Base-by-base conservation (phyloP, 352 stramenopile genomes). In the Phytophthora pini region DNA sequence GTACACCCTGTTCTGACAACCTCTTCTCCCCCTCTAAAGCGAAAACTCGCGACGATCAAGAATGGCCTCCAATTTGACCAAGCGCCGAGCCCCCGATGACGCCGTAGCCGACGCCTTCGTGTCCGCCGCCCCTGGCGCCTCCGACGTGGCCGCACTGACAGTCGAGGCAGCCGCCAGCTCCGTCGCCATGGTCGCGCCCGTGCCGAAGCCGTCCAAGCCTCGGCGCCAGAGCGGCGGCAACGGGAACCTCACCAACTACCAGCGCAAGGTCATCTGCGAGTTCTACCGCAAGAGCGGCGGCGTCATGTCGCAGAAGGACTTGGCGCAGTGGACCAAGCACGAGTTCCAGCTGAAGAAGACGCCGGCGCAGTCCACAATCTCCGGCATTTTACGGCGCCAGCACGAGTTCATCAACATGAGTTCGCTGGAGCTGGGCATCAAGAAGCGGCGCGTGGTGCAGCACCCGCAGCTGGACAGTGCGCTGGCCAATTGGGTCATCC, bases 391-490 rank as follows among this genome's bases (percentile, higher is more conserved):
- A 36, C 77, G 83, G 0, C 81, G 86, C 50, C 83, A 93, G 71
- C 87, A 95, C 56, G 82, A 93, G 68, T 95, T 93, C 56, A 85
- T 89, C 55, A 90, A 93, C 70, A 93, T 93, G 79, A 91, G 81
- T 31, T 83, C 80, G 31, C 72, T 93, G 10, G 87, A 95, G 61
- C 70, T 93, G 11, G 80, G 80, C 15, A 91, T 93, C 70, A 93
- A 93, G 73, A 95, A 93, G 68, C 77, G 85, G 17, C 87, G 87
- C 56, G 84, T 93, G 6, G 86, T 93, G 66, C 82, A 93, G 56
- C 84, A 92, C 58, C 85, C 85, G 54, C 75, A 88, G 41, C 75
- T 95, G 10, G 87, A 95, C 60, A 84, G 86, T 52, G 84, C 84
- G 38, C 58, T 95, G 20, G 87, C 87, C 40, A 95, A 95, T 68